Evolutionary conservation across 2,329 filamentous ascomycete species (phyloP), one percentile per base, ranked within the genome.

Genomic region (Alternaria brassicicola): DNA sequence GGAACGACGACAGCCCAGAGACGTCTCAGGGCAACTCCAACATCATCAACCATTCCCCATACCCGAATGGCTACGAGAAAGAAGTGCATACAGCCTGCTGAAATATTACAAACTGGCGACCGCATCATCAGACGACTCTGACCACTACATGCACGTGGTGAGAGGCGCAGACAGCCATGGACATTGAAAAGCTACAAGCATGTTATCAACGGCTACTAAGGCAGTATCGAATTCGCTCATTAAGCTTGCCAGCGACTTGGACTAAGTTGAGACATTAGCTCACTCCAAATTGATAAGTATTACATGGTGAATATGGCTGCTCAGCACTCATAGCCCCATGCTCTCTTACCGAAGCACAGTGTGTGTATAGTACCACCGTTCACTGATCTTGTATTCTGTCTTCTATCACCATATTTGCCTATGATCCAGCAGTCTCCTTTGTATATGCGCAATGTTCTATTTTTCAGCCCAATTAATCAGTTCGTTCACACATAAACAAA

Each of bases 261-360:
- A 19, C 21, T 8, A 7, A 13, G 10, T 21, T 12, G 3, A 7
- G 5, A 38, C 5, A 5, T 17, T 0, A 38, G 21, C 1, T 38
- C 35, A 21, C 35, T 3, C 21, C 17, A 0, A 0, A 12, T 38
- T 4, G 4, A 38, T 21, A 21, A 1, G 17, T 1, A 0, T 19
- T 13, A 13, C 9, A 21, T 7, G 5, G 17, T 12, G 4, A 7
- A 0, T 6, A 7, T 12, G 2, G 17, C 9, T 38, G 35, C 2
- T 38, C 17, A 3, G 35, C 35, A 21, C 35, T 21, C 0, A 12
- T 38, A 38, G 17, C 35, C 3, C 21, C 35, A 21, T 3, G 0
- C 35, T 38, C 0, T 38, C 33, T 36, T 10, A 36, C 3, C 33
- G 4, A 17, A 17, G 9, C n/a, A 4, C n/a, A 36, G 33, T 15